Percentiles rank a stretch among this genome's conserved stretches.
Conservation (phyloP, 352 stramenopile genomes). For the Phytophthora boehmeriae region DNA sequence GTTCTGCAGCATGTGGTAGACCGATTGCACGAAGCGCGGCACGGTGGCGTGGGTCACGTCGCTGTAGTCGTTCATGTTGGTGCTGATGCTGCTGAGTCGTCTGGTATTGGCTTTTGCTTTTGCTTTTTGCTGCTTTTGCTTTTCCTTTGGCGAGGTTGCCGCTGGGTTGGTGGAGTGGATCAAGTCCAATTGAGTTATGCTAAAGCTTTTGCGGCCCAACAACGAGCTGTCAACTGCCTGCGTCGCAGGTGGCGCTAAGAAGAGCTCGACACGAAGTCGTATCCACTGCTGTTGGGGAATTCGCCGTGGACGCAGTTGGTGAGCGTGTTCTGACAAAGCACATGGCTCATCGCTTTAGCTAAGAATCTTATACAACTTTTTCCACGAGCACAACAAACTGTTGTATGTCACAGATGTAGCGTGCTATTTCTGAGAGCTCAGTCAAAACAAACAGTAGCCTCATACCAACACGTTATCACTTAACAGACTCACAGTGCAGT, state of each 20-base stretch:
- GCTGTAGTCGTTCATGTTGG: not conserved
- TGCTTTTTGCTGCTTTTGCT: too few relatives aligned
- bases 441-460: too few relatives aligned
- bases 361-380: too few relatives aligned
- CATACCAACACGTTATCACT: too few relatives aligned
- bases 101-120: not conserved
- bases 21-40: constrained; percentile 51
- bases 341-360: not conserved
- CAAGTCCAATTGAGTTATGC: constrained; percentile 21
- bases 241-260: not conserved
- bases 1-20: constrained; percentile 64
- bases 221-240: not conserved
- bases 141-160: constrained; percentile 5
- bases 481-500: too few relatives aligned
- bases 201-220: not conserved
- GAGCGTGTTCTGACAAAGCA: constrained; percentile 12
- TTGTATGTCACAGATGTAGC: too few relatives aligned
- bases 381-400: too few relatives aligned
- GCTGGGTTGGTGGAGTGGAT: constrained; percentile 6
- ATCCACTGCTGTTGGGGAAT: constrained; percentile 2
- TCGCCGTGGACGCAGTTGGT: constrained; percentile 17
- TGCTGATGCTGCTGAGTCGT: not conserved
- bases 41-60: constrained; percentile 7
- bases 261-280: not conserved
- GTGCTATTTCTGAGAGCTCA: too few relatives aligned